Base-by-base conservation (phyloP, 2,329 filamentous ascomycete genomes). In the Pestalotiopsis sp. region DNA sequence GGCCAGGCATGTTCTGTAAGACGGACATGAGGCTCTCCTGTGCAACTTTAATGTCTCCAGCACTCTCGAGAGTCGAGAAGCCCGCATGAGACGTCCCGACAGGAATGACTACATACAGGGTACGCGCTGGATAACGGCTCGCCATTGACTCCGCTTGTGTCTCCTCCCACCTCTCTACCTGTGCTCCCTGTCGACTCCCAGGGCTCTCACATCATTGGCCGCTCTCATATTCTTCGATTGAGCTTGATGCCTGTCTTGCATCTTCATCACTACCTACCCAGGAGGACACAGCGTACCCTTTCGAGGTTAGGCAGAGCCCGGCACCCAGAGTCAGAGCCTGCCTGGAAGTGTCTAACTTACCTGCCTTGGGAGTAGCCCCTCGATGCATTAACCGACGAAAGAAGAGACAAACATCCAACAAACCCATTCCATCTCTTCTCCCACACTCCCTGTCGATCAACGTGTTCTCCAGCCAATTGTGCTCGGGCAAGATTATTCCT, bases 401-500 rank as follows among this genome's bases (percentile, higher is more conserved):
- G 25, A 31, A 59, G 23, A 59, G 57, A 59, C 57, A 59, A 67
- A 61, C 38, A 49, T 38, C 52, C 31, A 36, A 36, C 58, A 13
- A 61, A 65, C 57, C 63, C 14, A 49, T 45, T 23, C 25, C 20
- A 41, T 39, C 23, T n/a, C 6, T 62, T 38, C 36, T 36, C 25
- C 63, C 39, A 41, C 20, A 23, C 39, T 67, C 20, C 65, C 56
- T 36, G 56, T 17, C 65, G 56, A 58, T 39, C 23, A 52, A 61
- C 57, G n/a, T 27, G 6, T 62, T 39, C 38, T 63, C 49, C 59
- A 45, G 27, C 66, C 66, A 67, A 67, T 67, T 67, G 66, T 41
- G 25, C 58, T 25, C 49, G 7, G 17, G 13, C 36, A 23, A 67
- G 39, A 67, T 27, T 25, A n/a, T 23, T 38, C 31, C 57, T 61